Percentiles rank a stretch among this genome's conserved stretches.
Evolutionary conservation across 148 eudicot species (phyloP).

Genomic region (Heliamphora exappendiculata): DNA sequence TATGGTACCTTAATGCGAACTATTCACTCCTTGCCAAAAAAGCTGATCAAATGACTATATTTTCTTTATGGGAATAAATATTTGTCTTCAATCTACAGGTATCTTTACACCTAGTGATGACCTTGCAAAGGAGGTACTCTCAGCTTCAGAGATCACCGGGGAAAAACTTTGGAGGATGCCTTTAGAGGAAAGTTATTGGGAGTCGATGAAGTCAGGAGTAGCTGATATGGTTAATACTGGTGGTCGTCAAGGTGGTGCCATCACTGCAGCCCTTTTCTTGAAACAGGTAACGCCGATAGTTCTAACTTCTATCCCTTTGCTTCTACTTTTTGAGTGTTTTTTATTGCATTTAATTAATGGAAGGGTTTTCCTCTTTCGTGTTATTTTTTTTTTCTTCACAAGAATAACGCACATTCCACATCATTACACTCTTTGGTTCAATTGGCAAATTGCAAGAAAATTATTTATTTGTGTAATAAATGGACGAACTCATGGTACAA

Average conservation of each 20-base stretch:
- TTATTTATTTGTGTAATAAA: background rate
- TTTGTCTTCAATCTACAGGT: constrained; percentile 32
- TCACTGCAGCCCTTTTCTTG: constrained; percentile 91
- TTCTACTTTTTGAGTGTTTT: background rate
- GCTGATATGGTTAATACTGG: constrained; percentile 98
- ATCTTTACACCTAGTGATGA: constrained; percentile 79
- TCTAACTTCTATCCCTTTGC: background rate
- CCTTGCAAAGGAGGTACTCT: constrained; percentile 70
- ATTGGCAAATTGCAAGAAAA: background rate
- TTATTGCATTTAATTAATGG: background rate
- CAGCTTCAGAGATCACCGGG: constrained; percentile 70
- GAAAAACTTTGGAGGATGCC: constrained; percentile 97
- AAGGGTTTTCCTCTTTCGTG: background rate
- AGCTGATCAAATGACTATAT: background rate
- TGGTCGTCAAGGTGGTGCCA: constrained; percentile 93
- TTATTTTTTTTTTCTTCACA: background rate
- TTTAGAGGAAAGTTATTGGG: constrained; percentile 94
- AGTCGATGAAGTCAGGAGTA: constrained; percentile 86
- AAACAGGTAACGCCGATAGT: constrained; percentile 75
- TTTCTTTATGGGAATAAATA: background rate
- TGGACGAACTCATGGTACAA: background rate
- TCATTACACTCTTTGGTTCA: background rate
- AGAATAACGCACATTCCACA: too few relatives aligned
- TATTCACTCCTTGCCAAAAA: background rate
- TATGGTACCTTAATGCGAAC: background rate